Percentiles rank a stretch among this genome's conserved stretches.
Evolutionary conservation across 768 basidiomycete genomes (phyloP).

Genomic region (Dentipellis fragilis): DNA sequence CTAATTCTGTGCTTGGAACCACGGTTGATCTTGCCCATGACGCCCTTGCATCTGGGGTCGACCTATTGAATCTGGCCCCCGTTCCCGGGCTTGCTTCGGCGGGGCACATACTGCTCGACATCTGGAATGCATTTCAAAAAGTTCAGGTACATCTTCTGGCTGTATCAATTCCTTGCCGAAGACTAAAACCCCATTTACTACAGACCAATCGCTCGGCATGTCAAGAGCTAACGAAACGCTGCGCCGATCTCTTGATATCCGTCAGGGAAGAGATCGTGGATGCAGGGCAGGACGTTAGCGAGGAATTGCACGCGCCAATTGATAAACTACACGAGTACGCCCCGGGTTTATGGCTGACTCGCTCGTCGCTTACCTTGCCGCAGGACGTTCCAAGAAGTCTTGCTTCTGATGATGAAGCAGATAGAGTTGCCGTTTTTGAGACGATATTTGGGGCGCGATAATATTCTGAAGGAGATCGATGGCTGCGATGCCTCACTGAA

Average conservation of each 20-base stretch:
- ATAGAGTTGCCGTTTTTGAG: slow-evolving; percentile 63
- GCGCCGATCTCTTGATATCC: slow-evolving; percentile 54
- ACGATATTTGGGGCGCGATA: slow-evolving; percentile 66
- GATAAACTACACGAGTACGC: slow-evolving; percentile 41
- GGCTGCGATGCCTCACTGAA: slow-evolving; percentile 42
- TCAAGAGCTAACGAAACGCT: slow-evolving; percentile 62
- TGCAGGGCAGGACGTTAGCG: slow-evolving; percentile 39
- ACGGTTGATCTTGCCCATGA: slow-evolving; percentile 35
- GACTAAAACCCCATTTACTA: not conserved
- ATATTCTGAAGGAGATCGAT: slow-evolving; percentile 44
- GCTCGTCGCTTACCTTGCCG: not conserved
- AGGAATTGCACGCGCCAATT: slow-evolving; percentile 43
- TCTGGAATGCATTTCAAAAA: slow-evolving; percentile 55
- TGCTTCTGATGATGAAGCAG: slow-evolving; percentile 46
- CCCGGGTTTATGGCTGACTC: not conserved
- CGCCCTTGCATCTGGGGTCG: slow-evolving; percentile 29
- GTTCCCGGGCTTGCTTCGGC: slow-evolving; percentile 44
- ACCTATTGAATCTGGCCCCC: slow-evolving; percentile 41
- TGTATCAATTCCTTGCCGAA: not conserved
- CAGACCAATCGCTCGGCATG: slow-evolving; percentile 63
- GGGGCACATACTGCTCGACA: slow-evolving; percentile 39
- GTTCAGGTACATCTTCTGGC: slow-evolving; percentile 37
- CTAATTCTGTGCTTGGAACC: slow-evolving; percentile 29
- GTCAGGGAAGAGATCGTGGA: slow-evolving; percentile 51
- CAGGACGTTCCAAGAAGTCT: slow-evolving; percentile 35